These are phyloP conservation scores for Penicillium canescens DNA, from an alignment of 495 filamentous ascomycete species.

Conservation along the genomic window DNA sequence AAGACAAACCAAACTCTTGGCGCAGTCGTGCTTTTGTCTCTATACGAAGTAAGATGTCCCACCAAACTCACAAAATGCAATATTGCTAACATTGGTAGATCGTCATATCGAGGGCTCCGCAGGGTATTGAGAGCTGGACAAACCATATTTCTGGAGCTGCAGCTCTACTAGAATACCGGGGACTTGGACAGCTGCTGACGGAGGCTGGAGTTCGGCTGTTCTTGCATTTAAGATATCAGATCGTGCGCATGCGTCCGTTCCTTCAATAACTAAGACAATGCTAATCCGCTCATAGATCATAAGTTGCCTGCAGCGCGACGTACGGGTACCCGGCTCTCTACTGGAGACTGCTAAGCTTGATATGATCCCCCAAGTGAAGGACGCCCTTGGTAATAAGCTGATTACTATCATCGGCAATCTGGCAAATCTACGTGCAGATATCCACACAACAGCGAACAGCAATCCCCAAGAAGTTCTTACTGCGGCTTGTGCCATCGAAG, in stretches of 20 bases:
- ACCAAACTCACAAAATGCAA: neutral
- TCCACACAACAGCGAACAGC: neutral
- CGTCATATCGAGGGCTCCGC: neutral
- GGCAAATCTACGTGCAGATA: conserved; percentile 4
- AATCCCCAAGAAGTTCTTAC: neutral
- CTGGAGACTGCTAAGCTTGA: neutral
- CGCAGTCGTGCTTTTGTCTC: conserved; percentile 20
- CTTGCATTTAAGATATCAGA: conserved; percentile 5
- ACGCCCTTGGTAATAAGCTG: conserved; percentile 2
- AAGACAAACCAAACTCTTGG: conserved; percentile 16
- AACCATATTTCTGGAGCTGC: conserved; percentile 6
- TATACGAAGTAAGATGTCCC: conserved; percentile 21
- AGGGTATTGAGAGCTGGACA: conserved; percentile 4
- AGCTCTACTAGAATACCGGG: conserved; percentile 2
- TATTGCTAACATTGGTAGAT: neutral
- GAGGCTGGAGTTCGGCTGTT: conserved; percentile 1
- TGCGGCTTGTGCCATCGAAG: conserved; percentile 1
- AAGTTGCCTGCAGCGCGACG: conserved; percentile 5
- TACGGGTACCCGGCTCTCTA: neutral
- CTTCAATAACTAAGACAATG: neutral
- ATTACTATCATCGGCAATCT: conserved; percentile 2
- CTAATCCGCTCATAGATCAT: neutral
- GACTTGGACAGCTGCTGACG: neutral
- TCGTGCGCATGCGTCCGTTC: neutral
- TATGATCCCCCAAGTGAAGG: neutral